A percentile compares a stretch with the other conserved stretches of the same genome.
These are phyloP conservation scores for Kwoniella botswanensis DNA, from an alignment of 768 basidiomycete genomes.

Conservation along the genomic window DNA sequence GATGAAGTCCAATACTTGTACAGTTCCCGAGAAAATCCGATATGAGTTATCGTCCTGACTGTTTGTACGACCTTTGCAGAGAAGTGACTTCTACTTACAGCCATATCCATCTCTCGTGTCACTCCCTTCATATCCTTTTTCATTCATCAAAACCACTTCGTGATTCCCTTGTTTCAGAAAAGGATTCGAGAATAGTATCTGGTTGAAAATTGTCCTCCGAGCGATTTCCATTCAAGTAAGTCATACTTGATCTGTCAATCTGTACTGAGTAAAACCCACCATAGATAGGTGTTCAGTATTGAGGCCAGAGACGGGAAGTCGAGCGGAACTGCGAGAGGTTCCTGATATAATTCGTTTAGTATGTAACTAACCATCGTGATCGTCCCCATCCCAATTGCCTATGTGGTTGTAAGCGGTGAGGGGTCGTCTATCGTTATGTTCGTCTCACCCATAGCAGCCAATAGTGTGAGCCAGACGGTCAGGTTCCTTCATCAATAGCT, in stretches of 20 bases:
- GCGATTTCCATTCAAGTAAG: background rate
- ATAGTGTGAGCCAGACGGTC: background rate
- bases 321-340: too few relatives aligned
- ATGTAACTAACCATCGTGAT: background rate
- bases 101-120: background rate
- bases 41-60: background rate
- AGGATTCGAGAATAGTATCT: background rate
- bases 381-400: slow-evolving; percentile 8
- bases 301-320: too few relatives aligned
- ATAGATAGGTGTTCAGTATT: too few relatives aligned
- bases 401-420: background rate
- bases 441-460: background rate
- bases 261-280: background rate
- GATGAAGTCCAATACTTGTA: slow-evolving; percentile 1
- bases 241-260: background rate
- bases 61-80: background rate
- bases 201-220: background rate
- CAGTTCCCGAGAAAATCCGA: too few relatives aligned
- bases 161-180: background rate
- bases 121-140: background rate
- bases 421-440: slow-evolving; percentile 11
- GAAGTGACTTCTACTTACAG: background rate
- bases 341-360: too few relatives aligned
- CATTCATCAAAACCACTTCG: slow-evolving; percentile 2
- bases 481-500: background rate